These are phyloP conservation scores for Acanthamoeba rhysodes DNA, from an alignment of 208 protist genomes.

Conservation along the genomic window DNA sequence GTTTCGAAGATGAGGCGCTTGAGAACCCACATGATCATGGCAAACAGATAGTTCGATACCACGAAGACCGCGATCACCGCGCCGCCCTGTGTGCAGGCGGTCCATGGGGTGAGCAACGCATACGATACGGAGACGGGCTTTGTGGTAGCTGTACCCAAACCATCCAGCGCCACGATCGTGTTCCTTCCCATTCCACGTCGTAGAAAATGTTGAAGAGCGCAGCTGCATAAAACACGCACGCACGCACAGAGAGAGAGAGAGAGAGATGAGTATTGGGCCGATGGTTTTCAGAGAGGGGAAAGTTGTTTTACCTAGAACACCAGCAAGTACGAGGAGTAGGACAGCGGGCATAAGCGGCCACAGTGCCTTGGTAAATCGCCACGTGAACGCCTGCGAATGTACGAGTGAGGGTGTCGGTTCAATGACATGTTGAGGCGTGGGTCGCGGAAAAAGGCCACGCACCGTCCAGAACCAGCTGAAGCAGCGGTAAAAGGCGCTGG, in stretches of 20 bases:
- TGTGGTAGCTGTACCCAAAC: background rate
- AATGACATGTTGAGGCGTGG: background rate
- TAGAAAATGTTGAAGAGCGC: background rate
- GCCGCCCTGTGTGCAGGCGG: background rate
- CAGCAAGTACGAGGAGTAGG: background rate
- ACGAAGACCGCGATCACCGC: background rate
- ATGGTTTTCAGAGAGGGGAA: background rate
- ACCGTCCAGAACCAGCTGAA: background rate
- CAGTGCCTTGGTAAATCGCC: background rate
- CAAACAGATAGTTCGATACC: background rate
- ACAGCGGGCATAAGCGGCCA: background rate
- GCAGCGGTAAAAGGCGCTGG: background rate
- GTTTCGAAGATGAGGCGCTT: conserved; percentile 31
- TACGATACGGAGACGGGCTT: background rate
- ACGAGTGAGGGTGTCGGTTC: background rate
- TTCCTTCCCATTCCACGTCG: conserved; percentile 8
- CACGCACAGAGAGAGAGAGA: no score
- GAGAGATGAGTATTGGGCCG: background rate
- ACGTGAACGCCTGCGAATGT: background rate
- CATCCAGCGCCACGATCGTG: conserved; percentile 23
- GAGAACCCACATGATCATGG: background rate
- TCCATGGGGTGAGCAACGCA: background rate
- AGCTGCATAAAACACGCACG: background rate
- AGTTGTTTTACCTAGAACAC: background rate
- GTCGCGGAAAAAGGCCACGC: background rate